Evolutionary conservation across 176 grass and related monocot species (phyloP).

Genomic region (Thalia dealbata): DNA sequence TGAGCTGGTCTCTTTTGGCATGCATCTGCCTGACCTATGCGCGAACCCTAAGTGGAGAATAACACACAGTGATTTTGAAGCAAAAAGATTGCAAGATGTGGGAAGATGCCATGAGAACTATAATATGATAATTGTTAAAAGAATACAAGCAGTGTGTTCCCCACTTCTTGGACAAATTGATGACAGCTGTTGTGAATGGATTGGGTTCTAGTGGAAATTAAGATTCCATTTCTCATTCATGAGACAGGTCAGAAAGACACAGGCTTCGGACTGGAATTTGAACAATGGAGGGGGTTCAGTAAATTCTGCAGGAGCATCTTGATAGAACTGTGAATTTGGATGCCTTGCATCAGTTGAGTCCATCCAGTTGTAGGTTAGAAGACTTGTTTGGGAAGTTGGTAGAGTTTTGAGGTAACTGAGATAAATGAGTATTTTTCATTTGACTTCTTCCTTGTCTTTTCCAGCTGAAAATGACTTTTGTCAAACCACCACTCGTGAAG

Average conservation of each 20-base stretch:
- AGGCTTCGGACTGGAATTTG: not conserved
- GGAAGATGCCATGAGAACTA: not conserved
- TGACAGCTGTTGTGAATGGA: not conserved
- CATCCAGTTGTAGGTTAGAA: not conserved
- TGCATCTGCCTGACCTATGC: not conserved
- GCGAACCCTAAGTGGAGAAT: constrained; percentile 3
- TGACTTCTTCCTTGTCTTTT: not conserved
- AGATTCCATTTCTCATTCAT: not conserved
- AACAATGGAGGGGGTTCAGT: not conserved
- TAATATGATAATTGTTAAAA: not conserved
- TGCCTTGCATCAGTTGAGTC: not conserved
- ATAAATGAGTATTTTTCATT: not conserved
- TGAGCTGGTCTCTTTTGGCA: not conserved
- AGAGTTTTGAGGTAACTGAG: not conserved
- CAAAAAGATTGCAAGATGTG: not conserved
- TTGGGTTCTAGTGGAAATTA: not conserved
- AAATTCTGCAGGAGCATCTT: not conserved
- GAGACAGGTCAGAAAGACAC: not conserved
- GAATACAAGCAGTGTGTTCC: not conserved
- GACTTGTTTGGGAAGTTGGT: not conserved
- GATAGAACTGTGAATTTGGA: too few relatives aligned
- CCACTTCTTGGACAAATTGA: not conserved
- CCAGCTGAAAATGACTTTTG: not conserved
- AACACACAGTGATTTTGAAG: not conserved
- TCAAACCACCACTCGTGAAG: not conserved